Percentiles rank a stretch among this genome's conserved stretches.
These are phyloP conservation scores for Sporisorium exsertum DNA, from an alignment of 1,284 basidiomycete species.

Conservation along the genomic window DNA sequence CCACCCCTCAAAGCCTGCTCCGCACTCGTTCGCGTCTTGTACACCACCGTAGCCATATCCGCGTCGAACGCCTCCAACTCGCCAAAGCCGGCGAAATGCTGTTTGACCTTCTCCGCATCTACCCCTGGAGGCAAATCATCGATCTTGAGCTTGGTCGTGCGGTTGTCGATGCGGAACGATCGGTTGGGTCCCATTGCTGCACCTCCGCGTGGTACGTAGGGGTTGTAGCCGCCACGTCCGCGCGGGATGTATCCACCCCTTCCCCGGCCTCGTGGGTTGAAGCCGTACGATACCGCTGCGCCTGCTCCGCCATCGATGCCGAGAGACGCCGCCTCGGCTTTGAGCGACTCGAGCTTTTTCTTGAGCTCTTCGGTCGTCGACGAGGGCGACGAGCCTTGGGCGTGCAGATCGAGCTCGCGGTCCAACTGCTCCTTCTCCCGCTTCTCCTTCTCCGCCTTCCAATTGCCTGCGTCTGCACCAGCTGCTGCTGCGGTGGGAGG, in stretches of 20 bases:
- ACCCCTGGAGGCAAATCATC: conserved; percentile 74
- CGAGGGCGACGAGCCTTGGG: conserved; percentile 71
- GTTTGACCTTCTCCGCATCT: conserved; percentile 75
- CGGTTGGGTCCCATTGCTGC: conserved; percentile 70
- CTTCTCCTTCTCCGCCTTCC: conserved; percentile 75
- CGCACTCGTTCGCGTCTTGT: conserved; percentile 55
- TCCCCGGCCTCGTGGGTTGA: conserved; percentile 66
- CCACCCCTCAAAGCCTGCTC: conserved; percentile 62
- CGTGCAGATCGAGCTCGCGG: conserved; percentile 71
- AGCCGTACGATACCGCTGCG: conserved; percentile 62
- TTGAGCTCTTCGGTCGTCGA: conserved; percentile 78
- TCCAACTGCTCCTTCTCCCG: conserved; percentile 82
- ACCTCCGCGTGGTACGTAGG: conserved; percentile 77
- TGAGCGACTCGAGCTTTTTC: conserved; percentile 82
- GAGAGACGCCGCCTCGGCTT: conserved; percentile 85
- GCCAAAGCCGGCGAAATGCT: conserved; percentile 76
- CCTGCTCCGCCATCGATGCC: conserved; percentile 74
- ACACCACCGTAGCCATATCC: conserved; percentile 35
- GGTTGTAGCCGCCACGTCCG: conserved; percentile 78
- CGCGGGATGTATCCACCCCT: conserved; percentile 70
- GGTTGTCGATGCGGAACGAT: conserved; percentile 88
- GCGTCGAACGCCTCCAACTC: conserved; percentile 51
- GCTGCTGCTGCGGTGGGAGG: conserved; percentile 35
- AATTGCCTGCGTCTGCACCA: conserved; percentile 67
- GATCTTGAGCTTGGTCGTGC: conserved; percentile 83